A percentile compares a stretch with the other conserved stretches of the same genome.
Conservation (phyloP, 73 alveolate species). For the Paramecium octaurelia region DNA sequence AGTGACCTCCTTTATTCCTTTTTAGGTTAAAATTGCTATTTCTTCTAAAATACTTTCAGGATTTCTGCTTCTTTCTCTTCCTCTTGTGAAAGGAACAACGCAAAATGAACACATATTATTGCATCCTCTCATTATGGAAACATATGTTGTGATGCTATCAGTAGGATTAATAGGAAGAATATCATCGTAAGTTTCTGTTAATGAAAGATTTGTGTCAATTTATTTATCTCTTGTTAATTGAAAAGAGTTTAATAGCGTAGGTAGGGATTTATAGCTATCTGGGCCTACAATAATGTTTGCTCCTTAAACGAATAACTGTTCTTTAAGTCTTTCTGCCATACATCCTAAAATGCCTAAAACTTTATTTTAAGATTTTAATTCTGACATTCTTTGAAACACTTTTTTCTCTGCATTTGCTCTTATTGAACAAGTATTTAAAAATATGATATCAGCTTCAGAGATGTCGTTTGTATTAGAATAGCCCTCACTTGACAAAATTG, state of each 20-base stretch:
- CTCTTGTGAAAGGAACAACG: conserved; percentile 91
- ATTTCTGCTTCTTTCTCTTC: conserved; percentile 86
- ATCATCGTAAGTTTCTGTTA: conserved; percentile 89
- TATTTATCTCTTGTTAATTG: conserved; percentile 53
- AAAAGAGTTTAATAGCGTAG: conserved; percentile 58
- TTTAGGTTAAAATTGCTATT: conserved; percentile 66
- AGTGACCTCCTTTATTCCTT: conserved; percentile 83
- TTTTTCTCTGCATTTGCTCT: conserved; percentile 86
- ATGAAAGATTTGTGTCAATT: conserved; percentile 74
- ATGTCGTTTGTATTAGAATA: not conserved
- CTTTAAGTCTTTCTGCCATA: conserved; percentile 86
- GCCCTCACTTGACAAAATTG: conserved; percentile 21
- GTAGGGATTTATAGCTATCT: conserved; percentile 82
- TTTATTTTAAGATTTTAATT: conserved; percentile 53
- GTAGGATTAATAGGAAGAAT: conserved; percentile 67
- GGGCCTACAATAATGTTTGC: conserved; percentile 90
- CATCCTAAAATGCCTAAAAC: conserved; percentile 84
- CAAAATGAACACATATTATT: conserved; percentile 92
- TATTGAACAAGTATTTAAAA: conserved; percentile 85
- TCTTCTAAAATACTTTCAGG: conserved; percentile 70
- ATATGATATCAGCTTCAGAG: conserved; percentile 70
- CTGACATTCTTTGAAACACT: conserved; percentile 75
- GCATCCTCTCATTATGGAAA: conserved; percentile 94
- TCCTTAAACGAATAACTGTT: conserved; percentile 61
- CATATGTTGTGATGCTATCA: conserved; percentile 69